Conservation (phyloP, 2,329 filamentous ascomycete genomes). For the Penicillium sp. region DNA sequence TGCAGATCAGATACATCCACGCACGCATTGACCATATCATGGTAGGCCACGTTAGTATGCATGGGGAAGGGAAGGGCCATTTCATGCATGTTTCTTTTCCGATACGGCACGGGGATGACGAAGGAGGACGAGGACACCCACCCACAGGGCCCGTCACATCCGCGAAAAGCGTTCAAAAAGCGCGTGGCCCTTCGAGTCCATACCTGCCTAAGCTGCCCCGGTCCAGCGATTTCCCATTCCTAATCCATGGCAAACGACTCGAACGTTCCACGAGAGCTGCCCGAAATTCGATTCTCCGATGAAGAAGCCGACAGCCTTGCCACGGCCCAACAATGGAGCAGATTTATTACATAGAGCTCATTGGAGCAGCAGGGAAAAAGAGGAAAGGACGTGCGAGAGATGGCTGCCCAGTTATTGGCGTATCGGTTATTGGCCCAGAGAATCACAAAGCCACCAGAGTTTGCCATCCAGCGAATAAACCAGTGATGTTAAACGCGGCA, state of each 20-base stretch:
- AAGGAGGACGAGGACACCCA: neutral
- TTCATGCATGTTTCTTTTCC: neutral
- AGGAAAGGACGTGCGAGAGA: conserved; percentile 7
- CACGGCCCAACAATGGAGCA: neutral
- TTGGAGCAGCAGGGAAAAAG: neutral
- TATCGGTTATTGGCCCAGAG: neutral
- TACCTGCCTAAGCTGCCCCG: neutral
- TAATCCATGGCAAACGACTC: neutral
- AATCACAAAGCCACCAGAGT: neutral
- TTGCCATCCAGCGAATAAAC: conserved; percentile 5
- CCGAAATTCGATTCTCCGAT: neutral
- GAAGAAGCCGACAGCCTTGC: neutral
- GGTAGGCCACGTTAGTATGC: conserved; percentile 4
- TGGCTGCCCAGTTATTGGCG: conserved; percentile 2
- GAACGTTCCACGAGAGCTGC: neutral
- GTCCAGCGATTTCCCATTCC: neutral
- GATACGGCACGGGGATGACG: neutral
- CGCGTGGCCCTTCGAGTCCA: neutral
- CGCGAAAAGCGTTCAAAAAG: neutral
- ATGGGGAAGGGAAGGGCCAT: neutral
- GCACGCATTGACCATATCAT: conserved; percentile 2
- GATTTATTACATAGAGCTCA: neutral
- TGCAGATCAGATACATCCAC: conserved; percentile 4
- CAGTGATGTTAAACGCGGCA: conserved; percentile 7
- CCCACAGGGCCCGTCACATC: neutral